Evolutionary conservation across 83 land plant species (phyloP), one percentile per base, ranked within the genome.

Genomic region (Isoetes engelmannii): DNA sequence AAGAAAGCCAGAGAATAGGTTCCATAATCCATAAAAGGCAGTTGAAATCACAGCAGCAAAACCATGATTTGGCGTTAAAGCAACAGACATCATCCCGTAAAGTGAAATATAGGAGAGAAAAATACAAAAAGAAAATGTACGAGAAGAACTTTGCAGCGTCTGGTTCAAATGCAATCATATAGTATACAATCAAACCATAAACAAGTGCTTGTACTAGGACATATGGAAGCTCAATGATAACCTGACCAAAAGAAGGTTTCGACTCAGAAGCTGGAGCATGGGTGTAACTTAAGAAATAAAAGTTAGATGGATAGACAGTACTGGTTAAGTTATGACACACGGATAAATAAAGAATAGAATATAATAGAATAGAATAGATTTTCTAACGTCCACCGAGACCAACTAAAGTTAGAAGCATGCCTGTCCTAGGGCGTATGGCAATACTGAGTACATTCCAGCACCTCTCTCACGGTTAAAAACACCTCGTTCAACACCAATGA

Each of bases 71-170:
- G 86, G 86, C 50, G 82, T 84, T 47, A 81, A 7, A 4, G 73
- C 75, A 12, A 81, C 82, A 6, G 76, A 61, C 84, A 82, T 71
- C 81, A 84, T 84, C 19, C 86, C 86, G 47, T 75, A 81, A 75
- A 47, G 84, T 82, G 74, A 72, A 82, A 74, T 78, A 84, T 4
- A 84, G 70, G 45, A 84, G 60, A 0, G 82, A 75, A 79, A 71
- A 65, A 65, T 54, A 75, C 72, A 55, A 72, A 72, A 78, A 78
- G 76, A 70, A 84, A 10, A 82, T 19, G 67, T 68, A 81, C 77
- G 77, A 79, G 28, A 82, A 63, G 72, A 84, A 82, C 75, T 84
- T 84, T 45, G 55, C 76, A 9, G 69, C 77, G 80, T 82, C 85
- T 79, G n/a, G 76, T 47, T 82, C 66, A 63, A 78, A 84, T 12